Evolutionary conservation across 768 basidiomycete genomes (phyloP).

Genomic region (Boletus huronensis): DNA sequence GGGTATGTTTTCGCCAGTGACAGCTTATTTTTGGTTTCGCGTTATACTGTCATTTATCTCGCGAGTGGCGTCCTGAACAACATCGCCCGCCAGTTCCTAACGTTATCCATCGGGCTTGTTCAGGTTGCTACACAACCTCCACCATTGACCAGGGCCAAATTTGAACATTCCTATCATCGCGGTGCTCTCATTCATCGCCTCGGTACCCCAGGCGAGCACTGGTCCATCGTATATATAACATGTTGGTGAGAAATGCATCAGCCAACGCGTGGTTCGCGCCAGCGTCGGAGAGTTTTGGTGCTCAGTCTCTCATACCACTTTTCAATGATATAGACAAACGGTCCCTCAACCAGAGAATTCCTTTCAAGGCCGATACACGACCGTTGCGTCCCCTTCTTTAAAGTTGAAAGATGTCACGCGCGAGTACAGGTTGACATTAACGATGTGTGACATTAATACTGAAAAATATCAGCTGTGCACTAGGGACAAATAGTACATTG

Average conservation of each 20-base stretch:
- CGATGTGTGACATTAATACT: conserved; percentile 32
- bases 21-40: conserved; percentile 4
- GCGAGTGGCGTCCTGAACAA: conserved; percentile 4
- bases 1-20: background rate
- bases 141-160: background rate
- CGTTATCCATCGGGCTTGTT: background rate
- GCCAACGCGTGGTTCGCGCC: too few relatives aligned
- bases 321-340: too few relatives aligned
- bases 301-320: too few relatives aligned
- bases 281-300: too few relatives aligned
- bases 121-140: background rate
- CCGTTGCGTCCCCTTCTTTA: background rate
- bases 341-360: background rate
- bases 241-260: too few relatives aligned
- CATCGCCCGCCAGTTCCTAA: background rate
- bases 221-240: too few relatives aligned
- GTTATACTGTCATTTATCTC: background rate
- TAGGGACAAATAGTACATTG: conserved; percentile 29
- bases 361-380: background rate
- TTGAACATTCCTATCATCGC: too few relatives aligned
- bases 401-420: background rate
- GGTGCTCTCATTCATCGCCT: too few relatives aligned
- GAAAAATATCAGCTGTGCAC: conserved; percentile 22
- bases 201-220: too few relatives aligned
- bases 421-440: conserved; percentile 30